These are phyloP conservation scores for Parastagonospora nodorum DNA, from an alignment of 2,329 filamentous ascomycete species.

Conservation along the genomic window DNA sequence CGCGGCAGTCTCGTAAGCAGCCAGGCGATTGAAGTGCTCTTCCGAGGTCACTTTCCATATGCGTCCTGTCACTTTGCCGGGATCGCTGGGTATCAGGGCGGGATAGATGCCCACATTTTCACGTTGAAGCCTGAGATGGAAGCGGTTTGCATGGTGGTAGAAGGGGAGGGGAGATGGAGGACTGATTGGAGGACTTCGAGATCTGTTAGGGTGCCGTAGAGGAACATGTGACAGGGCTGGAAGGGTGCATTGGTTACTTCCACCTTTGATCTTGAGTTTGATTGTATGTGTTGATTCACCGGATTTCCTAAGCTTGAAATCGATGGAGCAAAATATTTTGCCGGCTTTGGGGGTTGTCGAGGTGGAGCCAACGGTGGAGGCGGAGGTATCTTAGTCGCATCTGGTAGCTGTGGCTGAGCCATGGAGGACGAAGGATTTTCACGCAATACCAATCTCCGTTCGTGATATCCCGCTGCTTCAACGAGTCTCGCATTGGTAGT, in stretches of 20 bases:
- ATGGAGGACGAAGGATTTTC: no score
- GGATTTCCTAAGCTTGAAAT: slow-evolving; percentile 5
- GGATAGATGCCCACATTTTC: slow-evolving; percentile 44
- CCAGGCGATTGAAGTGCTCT: slow-evolving; percentile 20
- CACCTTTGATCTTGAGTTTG: slow-evolving; percentile 8
- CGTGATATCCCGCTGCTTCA: no score
- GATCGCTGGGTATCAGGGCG: slow-evolving; percentile 15
- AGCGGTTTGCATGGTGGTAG: slow-evolving; percentile 17
- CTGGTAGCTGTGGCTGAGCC: no score
- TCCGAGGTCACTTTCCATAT: slow-evolving; percentile 18
- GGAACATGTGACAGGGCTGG: slow-evolving; percentile 33
- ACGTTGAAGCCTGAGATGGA: slow-evolving; percentile 30
- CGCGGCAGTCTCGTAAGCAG: slow-evolving; percentile 24
- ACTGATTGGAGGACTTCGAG: slow-evolving; percentile 35
- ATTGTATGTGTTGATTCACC: slow-evolving; percentile 3
- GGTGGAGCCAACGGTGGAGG: neutral
- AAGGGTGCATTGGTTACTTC: slow-evolving; percentile 12
- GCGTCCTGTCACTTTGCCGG: slow-evolving; percentile 12
- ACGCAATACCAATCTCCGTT: no score
- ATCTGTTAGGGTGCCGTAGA: slow-evolving; percentile 43
- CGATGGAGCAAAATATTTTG: neutral
- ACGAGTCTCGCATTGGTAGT: no score
- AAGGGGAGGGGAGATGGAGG: slow-evolving; percentile 26
- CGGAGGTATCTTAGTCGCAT: neutral
- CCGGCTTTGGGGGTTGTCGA: slow-evolving; percentile 1